Evolutionary conservation across 352 stramenopile species (phyloP).

Genomic region (Phytophthora pluvialis): DNA sequence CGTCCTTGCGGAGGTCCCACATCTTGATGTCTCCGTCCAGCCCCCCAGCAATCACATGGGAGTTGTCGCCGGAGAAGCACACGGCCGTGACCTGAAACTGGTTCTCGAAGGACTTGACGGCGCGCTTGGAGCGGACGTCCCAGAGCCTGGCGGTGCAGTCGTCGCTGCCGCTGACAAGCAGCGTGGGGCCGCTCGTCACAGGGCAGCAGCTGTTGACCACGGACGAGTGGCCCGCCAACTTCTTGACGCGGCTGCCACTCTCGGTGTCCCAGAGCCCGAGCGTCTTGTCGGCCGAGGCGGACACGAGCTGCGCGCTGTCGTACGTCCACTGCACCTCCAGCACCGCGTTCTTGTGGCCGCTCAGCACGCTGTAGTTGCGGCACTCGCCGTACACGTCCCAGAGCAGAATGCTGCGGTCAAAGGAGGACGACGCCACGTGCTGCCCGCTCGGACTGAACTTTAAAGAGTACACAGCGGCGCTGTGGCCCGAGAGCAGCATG

Average conservation of each 20-base stretch:
- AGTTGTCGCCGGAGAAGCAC: conserved; percentile 87
- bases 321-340: conserved; percentile 93
- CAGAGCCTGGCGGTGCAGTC: conserved; percentile 91
- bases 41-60: conserved; percentile 89
- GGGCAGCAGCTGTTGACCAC: conserved; percentile 93
- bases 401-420: conserved; percentile 82
- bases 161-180: conserved; percentile 92
- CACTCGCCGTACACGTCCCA: conserved; percentile 93
- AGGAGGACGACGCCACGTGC: conserved; percentile 73
- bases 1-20: conserved; percentile 93
- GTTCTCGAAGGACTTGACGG: conserved; percentile 87
- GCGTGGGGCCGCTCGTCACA: conserved; percentile 79
- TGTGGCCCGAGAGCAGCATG: conserved; percentile 83
- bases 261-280: conserved; percentile 87
- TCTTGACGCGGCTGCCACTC: conserved; percentile 87
- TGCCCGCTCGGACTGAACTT: conserved; percentile 82
- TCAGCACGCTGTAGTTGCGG: conserved; percentile 94
- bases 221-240: conserved; percentile 78
- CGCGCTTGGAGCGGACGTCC: conserved; percentile 85
- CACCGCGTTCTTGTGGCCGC: conserved; percentile 96
- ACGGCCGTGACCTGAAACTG: conserved; percentile 92
- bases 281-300: conserved; percentile 93
- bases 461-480: conserved; percentile 77
- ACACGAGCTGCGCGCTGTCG: conserved; percentile 88
- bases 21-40: conserved; percentile 95